A percentile compares a stretch with the other conserved stretches of the same genome.
phyloP scores from a whole-genome alignment of 2,329 filamentous ascomycete species.

The Calonectria montana region DNA sequence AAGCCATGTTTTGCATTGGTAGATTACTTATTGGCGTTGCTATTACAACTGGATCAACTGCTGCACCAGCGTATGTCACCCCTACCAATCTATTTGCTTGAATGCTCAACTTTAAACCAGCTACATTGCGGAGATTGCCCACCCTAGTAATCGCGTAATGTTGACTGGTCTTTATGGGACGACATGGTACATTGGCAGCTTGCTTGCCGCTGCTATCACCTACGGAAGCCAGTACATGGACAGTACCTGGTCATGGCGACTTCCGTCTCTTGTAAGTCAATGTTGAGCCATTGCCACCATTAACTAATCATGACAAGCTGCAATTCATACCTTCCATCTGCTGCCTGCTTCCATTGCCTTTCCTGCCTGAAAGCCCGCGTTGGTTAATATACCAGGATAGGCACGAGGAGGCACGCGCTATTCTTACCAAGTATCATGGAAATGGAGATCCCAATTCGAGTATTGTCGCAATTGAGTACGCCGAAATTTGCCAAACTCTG shows the following conservation, averaged over 20 bases:
- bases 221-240: conserved; percentile 11
- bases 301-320: not conserved
- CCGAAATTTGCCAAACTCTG: not conserved
- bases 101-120: not conserved
- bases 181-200: conserved; percentile 13
- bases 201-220: conserved; percentile 9
- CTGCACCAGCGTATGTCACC: conserved; percentile 8
- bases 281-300: not conserved
- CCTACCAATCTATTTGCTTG: no score
- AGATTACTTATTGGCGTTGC: conserved; percentile 14
- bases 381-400: conserved; percentile 11
- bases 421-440: not conserved
- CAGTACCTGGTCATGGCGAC: conserved; percentile 16
- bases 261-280: conserved; percentile 1
- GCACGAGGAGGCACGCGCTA: conserved; percentile 1
- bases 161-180: conserved; percentile 12
- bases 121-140: conserved; percentile 17
- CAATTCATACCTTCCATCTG: conserved; percentile 12
- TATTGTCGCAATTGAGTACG: conserved; percentile 3
- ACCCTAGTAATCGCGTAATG: conserved; percentile 15
- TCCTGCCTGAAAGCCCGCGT: conserved; percentile 3
- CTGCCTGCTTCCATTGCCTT: conserved; percentile 3
- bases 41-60: conserved; percentile 9
- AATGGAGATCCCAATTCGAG: not conserved
- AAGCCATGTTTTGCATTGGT: conserved; percentile 32